These are phyloP conservation scores for Linaria vulgaris DNA, from an alignment of 257 asterid species.

Conservation along the genomic window DNA sequence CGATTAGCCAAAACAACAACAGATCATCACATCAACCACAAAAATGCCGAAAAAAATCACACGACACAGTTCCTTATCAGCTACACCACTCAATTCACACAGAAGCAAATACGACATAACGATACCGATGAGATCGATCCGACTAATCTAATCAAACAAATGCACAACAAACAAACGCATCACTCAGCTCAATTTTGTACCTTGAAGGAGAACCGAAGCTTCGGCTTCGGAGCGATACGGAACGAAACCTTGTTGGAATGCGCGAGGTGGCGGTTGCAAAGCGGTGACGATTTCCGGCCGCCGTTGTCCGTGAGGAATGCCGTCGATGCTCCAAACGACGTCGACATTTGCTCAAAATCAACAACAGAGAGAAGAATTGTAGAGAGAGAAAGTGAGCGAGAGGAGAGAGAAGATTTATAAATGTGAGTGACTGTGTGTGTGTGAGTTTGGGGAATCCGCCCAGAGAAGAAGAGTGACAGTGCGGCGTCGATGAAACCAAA, in stretches of 20 bases:
- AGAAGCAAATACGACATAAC: not conserved
- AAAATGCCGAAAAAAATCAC: not conserved
- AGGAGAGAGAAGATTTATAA: not conserved
- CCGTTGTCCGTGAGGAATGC: conserved; percentile 43
- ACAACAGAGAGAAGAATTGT: not conserved
- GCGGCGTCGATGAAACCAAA: conserved; percentile 51
- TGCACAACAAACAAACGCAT: no score
- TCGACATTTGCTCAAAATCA: conserved; percentile 49
- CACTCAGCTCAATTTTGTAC: conserved; percentile 25
- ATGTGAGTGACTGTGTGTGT: not conserved
- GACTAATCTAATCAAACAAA: not conserved
- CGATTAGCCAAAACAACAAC: not conserved
- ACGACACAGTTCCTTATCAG: not conserved
- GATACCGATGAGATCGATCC: not conserved
- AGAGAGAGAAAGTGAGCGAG: not conserved
- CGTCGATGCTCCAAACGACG: conserved; percentile 62
- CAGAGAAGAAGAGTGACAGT: conserved; percentile 25
- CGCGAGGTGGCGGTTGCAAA: conserved; percentile 36
- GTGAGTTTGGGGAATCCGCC: conserved; percentile 28
- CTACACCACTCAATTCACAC: not conserved
- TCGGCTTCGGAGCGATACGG: conserved; percentile 56
- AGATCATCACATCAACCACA: not conserved
- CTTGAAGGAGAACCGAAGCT: conserved; percentile 61
- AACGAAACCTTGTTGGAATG: conserved; percentile 46
- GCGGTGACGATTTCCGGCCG: conserved; percentile 44